Evolutionary conservation across 2,329 filamentous ascomycete species (phyloP), one percentile per base, ranked within the genome.

Genomic region (Botryosphaeria dothidea): DNA sequence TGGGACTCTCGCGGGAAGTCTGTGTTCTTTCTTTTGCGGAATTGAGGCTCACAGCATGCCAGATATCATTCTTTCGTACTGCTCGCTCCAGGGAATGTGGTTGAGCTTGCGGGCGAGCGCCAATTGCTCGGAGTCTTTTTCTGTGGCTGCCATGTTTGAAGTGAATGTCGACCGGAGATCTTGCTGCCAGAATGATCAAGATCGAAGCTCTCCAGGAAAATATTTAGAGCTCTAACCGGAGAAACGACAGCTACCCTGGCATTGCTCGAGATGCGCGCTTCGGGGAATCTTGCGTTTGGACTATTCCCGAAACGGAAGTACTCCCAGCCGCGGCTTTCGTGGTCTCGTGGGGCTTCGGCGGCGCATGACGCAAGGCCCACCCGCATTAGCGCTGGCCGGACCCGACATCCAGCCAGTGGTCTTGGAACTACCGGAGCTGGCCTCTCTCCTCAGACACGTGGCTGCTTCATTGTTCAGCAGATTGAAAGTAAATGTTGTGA

Each of bases 1-100:
- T n/a, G n/a, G n/a, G n/a, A n/a, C n/a, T n/a, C n/a, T n/a, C n/a
- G n/a, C n/a, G n/a, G 3, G 23, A 31, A 25, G 23, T n/a, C 25
- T 17, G 13, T 13, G 15, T 15, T 27, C 6, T 17, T n/a, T 56
- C 17, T 48, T 21, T 19, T 21, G 41, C 3, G 13, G 7, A 4
- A 13, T 19, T 25, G 11, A 23, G 7, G 23, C 17, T 69, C 72
- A 86, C 85, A 88, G 78, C 78, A 88, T 85, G 29, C 86, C 86
- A 0, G 85, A 88, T 54, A 89, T 85, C 85, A 89, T 88, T 70
- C 84, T 85, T 70, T 88, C 85, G 62, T 88, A 89, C 66, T 88
- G 83, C 7, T 88, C 86, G 66, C 84, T 83, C 79, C 83, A 85
- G 0, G 85, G 85, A 1, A 83, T 77, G 66, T 86, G 81, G 9